Conservation (phyloP, 202 grass and related monocot species). For the Hordeum pubiflorum region DNA sequence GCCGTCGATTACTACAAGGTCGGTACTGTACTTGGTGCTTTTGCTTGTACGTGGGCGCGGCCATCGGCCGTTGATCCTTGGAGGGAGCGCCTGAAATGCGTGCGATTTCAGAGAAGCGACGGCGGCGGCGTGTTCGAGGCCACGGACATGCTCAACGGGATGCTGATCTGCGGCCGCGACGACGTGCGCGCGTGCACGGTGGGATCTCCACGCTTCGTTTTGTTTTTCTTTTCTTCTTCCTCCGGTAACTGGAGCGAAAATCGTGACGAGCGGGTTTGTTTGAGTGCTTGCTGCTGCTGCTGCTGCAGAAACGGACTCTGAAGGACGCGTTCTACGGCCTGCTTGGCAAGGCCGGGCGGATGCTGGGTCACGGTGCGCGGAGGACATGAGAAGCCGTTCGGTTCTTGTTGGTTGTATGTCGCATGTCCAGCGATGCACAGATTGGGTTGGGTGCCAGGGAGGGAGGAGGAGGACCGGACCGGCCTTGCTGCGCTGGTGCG, state of each 20-base stretch:
- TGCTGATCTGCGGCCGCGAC: slow-evolving; percentile 52
- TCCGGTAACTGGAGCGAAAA: neutral
- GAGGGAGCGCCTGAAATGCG: neutral
- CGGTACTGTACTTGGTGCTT: no score
- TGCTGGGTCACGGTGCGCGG: neutral
- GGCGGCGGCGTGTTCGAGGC: slow-evolving; percentile 44
- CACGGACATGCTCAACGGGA: slow-evolving; percentile 69
- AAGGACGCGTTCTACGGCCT: slow-evolving; percentile 10
- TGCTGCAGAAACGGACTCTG: slow-evolving; percentile 19
- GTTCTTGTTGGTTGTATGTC: neutral
- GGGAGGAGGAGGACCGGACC: neutral
- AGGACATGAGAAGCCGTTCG: neutral
- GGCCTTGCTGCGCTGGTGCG: neutral
- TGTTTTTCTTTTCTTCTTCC: neutral
- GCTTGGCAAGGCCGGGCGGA: neutral
- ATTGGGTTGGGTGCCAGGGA: neutral
- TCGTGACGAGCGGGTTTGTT: neutral
- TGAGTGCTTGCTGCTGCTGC: neutral
- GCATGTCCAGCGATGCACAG: neutral
- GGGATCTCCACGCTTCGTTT: neutral
- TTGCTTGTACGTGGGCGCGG: neutral
- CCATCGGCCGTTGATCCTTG: no score
- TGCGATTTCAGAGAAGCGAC: neutral
- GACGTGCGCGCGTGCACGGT: slow-evolving; percentile 49
- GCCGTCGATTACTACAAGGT: slow-evolving; percentile 70